phyloP scores from a whole-genome alignment of 1,284 basidiomycete species.

The Vanrija sp. region DNA sequence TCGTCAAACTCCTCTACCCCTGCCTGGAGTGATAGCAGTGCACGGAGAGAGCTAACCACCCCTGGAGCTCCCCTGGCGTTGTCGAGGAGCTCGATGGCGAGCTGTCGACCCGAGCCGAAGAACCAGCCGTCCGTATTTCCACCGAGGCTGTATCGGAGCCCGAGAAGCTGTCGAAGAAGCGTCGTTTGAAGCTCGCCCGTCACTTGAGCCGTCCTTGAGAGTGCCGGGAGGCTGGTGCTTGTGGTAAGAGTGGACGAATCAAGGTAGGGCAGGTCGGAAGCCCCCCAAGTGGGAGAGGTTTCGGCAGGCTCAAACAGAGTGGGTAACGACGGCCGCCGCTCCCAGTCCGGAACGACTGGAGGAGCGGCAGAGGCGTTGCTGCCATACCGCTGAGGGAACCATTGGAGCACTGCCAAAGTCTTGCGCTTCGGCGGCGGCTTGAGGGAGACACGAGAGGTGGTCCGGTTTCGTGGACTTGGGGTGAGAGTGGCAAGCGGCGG shows the following conservation, averaged over 20 bases:
- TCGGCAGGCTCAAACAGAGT: constrained; percentile 5
- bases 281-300: background rate
- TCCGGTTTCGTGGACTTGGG: constrained; percentile 2
- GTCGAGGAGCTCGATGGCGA: constrained; percentile 17
- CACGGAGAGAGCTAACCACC: constrained; percentile 9
- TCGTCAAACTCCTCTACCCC: background rate
- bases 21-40: background rate
- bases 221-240: too few species aligned
- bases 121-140: constrained; percentile 28
- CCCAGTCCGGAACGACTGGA: constrained; percentile 1
- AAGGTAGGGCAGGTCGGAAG: background rate
- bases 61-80: constrained; percentile 10
- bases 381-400: constrained; percentile 21
- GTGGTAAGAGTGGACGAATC: background rate
- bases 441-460: constrained; percentile 11
- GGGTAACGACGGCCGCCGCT: constrained; percentile 33
- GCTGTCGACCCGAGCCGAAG: constrained; percentile 26
- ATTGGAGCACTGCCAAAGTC: constrained; percentile 17
- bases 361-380: constrained; percentile 5
- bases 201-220: background rate
- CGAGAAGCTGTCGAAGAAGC: constrained; percentile 24
- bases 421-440: constrained; percentile 12
- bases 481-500: background rate
- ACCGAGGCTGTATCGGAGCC: constrained; percentile 25
- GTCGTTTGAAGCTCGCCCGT: background rate